Percentiles rank a stretch among this genome's conserved stretches.
Evolutionary conservation across 2,329 filamentous ascomycete genomes (phyloP).

Genomic region (Metarhizium humberi): DNA sequence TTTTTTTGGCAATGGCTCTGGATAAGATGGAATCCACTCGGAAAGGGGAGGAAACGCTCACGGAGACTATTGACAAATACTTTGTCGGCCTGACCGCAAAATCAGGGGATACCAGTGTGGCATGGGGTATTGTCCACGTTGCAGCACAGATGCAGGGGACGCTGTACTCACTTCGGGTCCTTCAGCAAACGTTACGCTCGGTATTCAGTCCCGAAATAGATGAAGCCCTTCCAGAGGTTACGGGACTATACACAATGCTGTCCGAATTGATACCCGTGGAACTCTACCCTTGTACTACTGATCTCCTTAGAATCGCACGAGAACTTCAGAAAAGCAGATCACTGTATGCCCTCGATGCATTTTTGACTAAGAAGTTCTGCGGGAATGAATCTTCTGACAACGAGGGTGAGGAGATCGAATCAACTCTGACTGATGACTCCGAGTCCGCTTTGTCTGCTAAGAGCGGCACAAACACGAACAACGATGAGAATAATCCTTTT

Average conservation of each 20-base stretch:
- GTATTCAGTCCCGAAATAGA: background rate
- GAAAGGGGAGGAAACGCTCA: constrained; percentile 10
- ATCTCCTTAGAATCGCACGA: constrained; percentile 5
- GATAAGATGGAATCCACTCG: constrained; percentile 19
- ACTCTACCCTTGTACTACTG: constrained; percentile 10
- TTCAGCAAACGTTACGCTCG: constrained; percentile 26
- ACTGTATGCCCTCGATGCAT: background rate
- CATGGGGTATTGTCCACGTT: constrained; percentile 54
- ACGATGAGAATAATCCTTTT: background rate
- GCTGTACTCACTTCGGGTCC: constrained; percentile 50
- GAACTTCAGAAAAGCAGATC: constrained; percentile 7
- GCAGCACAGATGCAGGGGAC: constrained; percentile 50
- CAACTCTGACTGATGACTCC: background rate
- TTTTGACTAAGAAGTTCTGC: background rate
- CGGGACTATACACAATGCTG: constrained; percentile 12
- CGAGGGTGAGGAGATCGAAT: background rate
- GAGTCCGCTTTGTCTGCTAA: background rate
- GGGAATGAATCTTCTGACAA: background rate
- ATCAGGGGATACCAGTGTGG: constrained; percentile 6
- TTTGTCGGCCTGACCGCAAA: background rate
- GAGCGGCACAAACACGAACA: background rate
- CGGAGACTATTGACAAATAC: background rate
- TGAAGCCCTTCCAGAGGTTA: background rate
- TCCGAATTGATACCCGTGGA: constrained; percentile 15
- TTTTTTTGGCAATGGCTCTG: constrained; percentile 13